A percentile compares a stretch with the other conserved stretches of the same genome.
Conservation (phyloP, 2,329 filamentous ascomycete species). For the Exophiala bonariae region DNA sequence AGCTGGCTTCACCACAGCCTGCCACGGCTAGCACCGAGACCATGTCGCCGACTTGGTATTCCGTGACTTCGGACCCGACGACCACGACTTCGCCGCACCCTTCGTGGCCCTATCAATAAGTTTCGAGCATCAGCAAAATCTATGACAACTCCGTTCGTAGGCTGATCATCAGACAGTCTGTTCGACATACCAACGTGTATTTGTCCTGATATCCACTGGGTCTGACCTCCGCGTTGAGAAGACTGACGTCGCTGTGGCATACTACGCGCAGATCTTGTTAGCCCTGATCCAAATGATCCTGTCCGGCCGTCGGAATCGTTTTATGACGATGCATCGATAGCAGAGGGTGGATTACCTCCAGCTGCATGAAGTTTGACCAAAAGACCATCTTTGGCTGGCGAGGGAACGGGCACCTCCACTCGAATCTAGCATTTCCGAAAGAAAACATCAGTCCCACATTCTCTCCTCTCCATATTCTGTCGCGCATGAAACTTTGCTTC, state of each 20-base stretch:
- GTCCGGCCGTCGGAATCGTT: too few species aligned
- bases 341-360: conserved; percentile 7
- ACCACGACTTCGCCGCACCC: conserved; percentile 14
- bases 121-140: too few species aligned
- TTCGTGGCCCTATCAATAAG: conserved; percentile 15
- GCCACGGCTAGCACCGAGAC: conserved; percentile 3
- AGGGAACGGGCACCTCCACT: conserved; percentile 16
- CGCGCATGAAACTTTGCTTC: not conserved
- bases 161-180: too few species aligned
- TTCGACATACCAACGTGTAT: conserved; percentile 3
- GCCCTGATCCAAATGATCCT: too few species aligned
- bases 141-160: too few species aligned
- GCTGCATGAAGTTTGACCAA: conserved; percentile 18
- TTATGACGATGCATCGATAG: not conserved
- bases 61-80: conserved; percentile 5
- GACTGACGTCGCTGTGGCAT: conserved; percentile 8
- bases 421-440: conserved; percentile 1
- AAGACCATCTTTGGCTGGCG: conserved; percentile 7
- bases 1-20: not conserved
- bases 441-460: not conserved
- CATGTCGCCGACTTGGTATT: conserved; percentile 6
- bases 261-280: not conserved
- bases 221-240: not conserved
- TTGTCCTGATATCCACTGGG: not conserved
- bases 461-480: not conserved